A percentile compares a stretch with the other conserved stretches of the same genome.
Evolutionary conservation across 2,329 filamentous ascomycete genomes (phyloP).

Genomic region (Fusarium denticulatum): DNA sequence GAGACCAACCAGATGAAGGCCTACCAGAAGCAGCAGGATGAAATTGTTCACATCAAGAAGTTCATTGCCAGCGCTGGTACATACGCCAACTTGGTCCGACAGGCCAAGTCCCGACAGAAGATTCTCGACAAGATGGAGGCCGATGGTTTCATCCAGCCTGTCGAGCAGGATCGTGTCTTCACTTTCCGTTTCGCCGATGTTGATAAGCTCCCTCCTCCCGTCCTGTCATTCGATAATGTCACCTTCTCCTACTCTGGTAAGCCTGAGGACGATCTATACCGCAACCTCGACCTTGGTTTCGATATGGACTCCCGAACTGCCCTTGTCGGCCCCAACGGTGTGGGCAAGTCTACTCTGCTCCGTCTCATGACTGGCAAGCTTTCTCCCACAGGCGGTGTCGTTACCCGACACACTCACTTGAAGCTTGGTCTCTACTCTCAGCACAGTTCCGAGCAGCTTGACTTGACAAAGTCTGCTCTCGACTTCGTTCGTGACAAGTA

Average conservation of each 20-base stretch:
- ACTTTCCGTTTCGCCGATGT: constrained; percentile 98
- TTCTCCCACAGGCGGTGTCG: constrained; percentile 81
- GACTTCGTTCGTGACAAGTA: constrained; percentile 99
- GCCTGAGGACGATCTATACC: constrained; percentile 89
- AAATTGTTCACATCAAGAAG: constrained; percentile 99
- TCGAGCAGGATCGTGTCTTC: constrained; percentile 86
- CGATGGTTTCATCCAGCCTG: constrained; percentile 96
- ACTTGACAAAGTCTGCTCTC: constrained; percentile 95
- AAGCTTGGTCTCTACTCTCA: constrained; percentile 98
- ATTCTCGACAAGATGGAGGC: constrained; percentile 99
- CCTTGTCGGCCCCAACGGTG: constrained; percentile 97
- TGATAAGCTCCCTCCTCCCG: constrained; percentile 98
- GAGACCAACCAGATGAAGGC: constrained; percentile 99
- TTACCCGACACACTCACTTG: constrained; percentile 95
- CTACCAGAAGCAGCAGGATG: constrained; percentile 98
- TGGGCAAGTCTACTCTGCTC: constrained; percentile 96
- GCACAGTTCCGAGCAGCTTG: constrained; percentile 97
- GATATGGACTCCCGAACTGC: constrained; percentile 99
- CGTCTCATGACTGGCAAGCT: constrained; percentile 97
- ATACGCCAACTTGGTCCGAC: constrained; percentile 98
- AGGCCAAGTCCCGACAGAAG: constrained; percentile 99
- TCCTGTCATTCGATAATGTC: constrained; percentile 95
- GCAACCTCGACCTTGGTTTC: constrained; percentile 96
- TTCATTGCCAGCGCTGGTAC: constrained; percentile 99
- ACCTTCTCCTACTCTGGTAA: constrained; percentile 98